Evolutionary conservation across 805 yeast genomes (phyloP), one percentile per base, ranked within the genome.

Genomic region (Saccharomycopsis selenospora): DNA sequence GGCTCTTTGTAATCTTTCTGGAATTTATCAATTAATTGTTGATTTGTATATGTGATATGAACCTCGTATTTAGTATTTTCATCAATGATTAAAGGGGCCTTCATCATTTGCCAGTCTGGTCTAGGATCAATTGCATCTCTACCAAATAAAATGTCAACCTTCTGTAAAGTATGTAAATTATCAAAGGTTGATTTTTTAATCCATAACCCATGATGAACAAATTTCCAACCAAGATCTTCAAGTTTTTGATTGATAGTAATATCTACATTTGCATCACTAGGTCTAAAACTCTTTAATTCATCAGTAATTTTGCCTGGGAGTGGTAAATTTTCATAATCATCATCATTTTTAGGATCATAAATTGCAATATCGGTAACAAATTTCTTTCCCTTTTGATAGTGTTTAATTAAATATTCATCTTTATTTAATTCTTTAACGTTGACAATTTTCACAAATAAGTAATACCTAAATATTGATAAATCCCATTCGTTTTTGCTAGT

Each of bases 121-220:
- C 89, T 65, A 3, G 89, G 87, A 45, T 82, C 89, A 2, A 72
- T 76, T 0, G 82, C 79, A 53, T 77, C 83, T 3, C 60, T 60
- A 1, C 89, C 87, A 62, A 73, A 85, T 27, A 85, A 64, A 2
- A 82, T 69, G 50, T 81, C 83, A 17, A 84, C 59, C 2, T 70
- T 82, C 1, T 79, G 73, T 11, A 82, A 61, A 0, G 79, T 68
- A 18, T 62, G 51, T 8, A 60, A 55, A 23, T 62, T 61, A 25
- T 60, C 57, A 33, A 62, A 69, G 3, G 58, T 49, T 3, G 79
- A 87, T 45, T 68, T 68, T 53, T 76, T 75, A 26, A 76, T 67
- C 90, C 89, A 84, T 11, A 84, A 57, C 6, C 84, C 83, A 55
- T 68, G 56, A 3, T 65, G 57, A 17, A 26, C 36, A 11, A 41